Conservation (phyloP, 2,329 filamentous ascomycete genomes). For the Elsinoe perseae region DNA sequence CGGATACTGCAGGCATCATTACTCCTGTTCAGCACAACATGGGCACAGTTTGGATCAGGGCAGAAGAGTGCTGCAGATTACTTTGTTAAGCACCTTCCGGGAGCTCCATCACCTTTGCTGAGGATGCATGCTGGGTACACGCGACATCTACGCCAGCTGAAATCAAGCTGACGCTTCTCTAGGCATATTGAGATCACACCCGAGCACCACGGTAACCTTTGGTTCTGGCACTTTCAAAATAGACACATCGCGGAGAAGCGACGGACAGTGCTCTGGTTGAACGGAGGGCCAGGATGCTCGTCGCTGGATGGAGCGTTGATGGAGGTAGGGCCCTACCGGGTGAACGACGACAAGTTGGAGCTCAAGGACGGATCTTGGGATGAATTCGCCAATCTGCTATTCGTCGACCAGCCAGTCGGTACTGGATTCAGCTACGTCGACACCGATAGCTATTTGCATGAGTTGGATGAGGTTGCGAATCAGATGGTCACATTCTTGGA, state of each 20-base stretch:
- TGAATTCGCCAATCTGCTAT: conserved; percentile 93
- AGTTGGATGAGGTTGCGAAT: conserved; percentile 78
- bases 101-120: conserved; percentile 68
- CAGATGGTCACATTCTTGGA: conserved; percentile 86
- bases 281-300: conserved; percentile 93
- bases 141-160: conserved; percentile 18
- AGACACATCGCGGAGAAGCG: conserved; percentile 87
- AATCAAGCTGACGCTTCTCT: conserved; percentile 18
- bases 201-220: conserved; percentile 82
- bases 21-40: conserved; percentile 16
- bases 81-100: conserved; percentile 77
- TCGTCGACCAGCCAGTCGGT: conserved; percentile 94
- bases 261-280: conserved; percentile 91
- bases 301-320: conserved; percentile 96
- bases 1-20: conserved; percentile 13
- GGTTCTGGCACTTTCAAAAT: conserved; percentile 98
- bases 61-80: conserved; percentile 71
- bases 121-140: conserved; percentile 96
- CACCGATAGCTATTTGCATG: conserved; percentile 75
- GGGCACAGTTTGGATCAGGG: conserved; percentile 8
- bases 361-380: conserved; percentile 97
- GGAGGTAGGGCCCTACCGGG: conserved; percentile 87
- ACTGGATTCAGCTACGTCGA: conserved; percentile 95
- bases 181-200: conserved; percentile 88
- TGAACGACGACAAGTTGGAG: conserved; percentile 64